Conservation (phyloP, 306 rosid species). For the Gynostemma pentaphyllum region DNA sequence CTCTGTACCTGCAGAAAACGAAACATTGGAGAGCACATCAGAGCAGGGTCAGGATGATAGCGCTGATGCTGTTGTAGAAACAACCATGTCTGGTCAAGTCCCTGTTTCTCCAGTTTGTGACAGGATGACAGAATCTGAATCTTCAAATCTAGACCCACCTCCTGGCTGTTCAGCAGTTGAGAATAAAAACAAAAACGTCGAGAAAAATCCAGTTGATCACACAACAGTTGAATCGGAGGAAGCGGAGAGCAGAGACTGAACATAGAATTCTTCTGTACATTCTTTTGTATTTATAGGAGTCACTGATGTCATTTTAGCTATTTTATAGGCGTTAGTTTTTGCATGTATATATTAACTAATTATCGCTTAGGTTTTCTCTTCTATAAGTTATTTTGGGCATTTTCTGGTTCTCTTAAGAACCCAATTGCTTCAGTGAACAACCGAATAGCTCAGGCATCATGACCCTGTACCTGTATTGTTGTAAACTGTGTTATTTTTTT, state of each 20-base stretch:
- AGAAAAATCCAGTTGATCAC: neutral
- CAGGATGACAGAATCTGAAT: neutral
- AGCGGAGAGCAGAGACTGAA: conserved; percentile 2
- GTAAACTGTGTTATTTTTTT: neutral
- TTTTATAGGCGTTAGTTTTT: neutral
- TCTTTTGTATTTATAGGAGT: conserved; percentile 2
- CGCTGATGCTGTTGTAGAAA: conserved; percentile 1
- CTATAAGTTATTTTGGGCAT: neutral
- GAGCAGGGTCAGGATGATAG: conserved; percentile 6
- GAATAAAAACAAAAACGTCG: neutral
- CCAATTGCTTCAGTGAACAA: neutral
- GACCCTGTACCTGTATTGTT: neutral
- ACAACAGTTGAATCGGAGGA: neutral
- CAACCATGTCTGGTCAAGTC: neutral
- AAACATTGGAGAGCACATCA: neutral
- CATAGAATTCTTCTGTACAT: neutral
- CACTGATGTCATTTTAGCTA: neutral
- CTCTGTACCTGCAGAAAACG: neutral
- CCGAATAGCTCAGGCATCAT: neutral
- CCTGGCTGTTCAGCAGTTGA: neutral
- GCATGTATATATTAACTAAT: neutral
- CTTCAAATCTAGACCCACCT: neutral
- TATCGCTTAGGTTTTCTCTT: neutral
- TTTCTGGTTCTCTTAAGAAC: neutral
- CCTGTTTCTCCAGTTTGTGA: neutral